These are phyloP conservation scores for Ophiobolus disseminans DNA, from an alignment of 2,329 filamentous ascomycete species.

Conservation along the genomic window DNA sequence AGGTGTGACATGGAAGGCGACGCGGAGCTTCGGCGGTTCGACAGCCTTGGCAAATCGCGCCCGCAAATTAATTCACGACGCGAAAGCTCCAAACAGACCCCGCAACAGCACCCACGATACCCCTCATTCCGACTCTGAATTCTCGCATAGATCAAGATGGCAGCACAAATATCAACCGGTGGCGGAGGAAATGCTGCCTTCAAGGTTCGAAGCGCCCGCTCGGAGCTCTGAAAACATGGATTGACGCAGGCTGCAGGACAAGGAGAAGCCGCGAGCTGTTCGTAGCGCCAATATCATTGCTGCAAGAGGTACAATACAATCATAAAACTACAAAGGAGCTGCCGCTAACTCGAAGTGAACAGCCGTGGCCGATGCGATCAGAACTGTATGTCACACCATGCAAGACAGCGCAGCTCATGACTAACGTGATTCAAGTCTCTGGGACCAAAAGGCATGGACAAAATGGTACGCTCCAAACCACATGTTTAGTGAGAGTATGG, in stretches of 20 bases:
- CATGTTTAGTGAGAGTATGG: background rate
- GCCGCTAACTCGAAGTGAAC: conserved; percentile 29
- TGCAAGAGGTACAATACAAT: conserved; percentile 74
- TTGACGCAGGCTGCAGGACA: conserved; percentile 65
- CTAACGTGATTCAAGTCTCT: conserved; percentile 66
- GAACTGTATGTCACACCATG: conserved; percentile 66
- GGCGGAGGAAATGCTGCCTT: conserved; percentile 68
- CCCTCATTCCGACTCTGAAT: conserved; percentile 21
- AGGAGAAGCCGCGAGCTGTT: conserved; percentile 98
- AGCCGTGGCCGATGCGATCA: conserved; percentile 97
- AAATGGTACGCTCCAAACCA: conserved; percentile 69
- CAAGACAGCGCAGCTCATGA: conserved; percentile 27
- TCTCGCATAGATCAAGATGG: conserved; percentile 35
- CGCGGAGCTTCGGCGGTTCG: conserved; percentile 2
- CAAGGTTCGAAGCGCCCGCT: conserved; percentile 57
- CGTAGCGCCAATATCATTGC: conserved; percentile 96
- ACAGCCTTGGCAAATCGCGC: conserved; percentile 13
- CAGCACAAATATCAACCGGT: conserved; percentile 40
- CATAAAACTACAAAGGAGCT: conserved; percentile 22
- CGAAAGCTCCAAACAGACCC: conserved; percentile 28
- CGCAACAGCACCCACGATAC: conserved; percentile 28
- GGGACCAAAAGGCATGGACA: conserved; percentile 97
- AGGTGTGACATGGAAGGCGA: background rate
- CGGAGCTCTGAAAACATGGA: conserved; percentile 36
- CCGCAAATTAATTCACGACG: conserved; percentile 36